Conservation (phyloP, 345 rosid species). For the Eucalyptus sp. region DNA sequence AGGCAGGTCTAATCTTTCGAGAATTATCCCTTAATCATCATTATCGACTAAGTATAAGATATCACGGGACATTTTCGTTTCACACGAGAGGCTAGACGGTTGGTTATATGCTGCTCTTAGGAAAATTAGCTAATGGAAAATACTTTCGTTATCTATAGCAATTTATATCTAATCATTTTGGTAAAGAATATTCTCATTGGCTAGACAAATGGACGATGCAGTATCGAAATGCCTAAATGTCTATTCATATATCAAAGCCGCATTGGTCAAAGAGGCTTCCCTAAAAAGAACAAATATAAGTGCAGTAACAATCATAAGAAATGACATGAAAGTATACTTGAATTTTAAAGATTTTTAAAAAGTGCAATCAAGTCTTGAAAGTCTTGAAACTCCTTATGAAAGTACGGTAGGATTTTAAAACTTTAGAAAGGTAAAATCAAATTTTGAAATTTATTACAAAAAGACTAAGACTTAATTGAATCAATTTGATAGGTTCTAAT, state of each 20-base stretch:
- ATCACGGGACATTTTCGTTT: neutral
- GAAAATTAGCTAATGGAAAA: neutral
- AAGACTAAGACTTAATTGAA: no score
- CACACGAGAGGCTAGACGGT: neutral
- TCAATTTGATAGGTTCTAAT: no score
- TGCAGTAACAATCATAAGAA: no score
- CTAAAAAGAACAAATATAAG: no score
- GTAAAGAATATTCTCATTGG: neutral
- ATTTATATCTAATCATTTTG: neutral
- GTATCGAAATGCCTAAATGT: neutral
- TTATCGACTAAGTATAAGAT: neutral
- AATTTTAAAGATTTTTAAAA: no score
- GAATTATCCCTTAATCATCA: no score
- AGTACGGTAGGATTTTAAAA: no score
- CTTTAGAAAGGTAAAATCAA: no score
- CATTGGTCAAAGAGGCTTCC: neutral
- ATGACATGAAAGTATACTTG: no score
- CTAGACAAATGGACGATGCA: neutral
- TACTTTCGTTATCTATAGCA: rapidly evolving
- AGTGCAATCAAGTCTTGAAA: rapidly evolving
- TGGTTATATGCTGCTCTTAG: rapidly evolving
- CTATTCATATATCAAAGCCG: neutral
- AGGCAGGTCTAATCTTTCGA: neutral
- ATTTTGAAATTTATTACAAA: no score
- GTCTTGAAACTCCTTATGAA: rapidly evolving